phyloP scores from a whole-genome alignment of 768 basidiomycete genomes.

The Russula emetica region DNA sequence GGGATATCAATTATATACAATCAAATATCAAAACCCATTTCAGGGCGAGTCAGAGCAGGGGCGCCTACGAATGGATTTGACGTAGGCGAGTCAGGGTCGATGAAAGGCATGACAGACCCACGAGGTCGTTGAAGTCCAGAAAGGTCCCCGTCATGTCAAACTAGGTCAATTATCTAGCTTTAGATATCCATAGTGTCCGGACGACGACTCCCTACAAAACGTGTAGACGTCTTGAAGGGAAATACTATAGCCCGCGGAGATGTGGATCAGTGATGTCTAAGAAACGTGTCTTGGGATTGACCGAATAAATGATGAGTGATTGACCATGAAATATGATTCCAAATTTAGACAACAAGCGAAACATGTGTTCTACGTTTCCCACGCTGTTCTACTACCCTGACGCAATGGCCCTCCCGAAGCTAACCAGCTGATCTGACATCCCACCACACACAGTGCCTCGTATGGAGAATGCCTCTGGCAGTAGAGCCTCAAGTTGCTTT shows the following conservation, averaged over 20 bases:
- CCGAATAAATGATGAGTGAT: background rate
- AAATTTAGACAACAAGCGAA: background rate
- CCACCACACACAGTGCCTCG: constrained; percentile 51
- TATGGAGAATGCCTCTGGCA: constrained; percentile 56
- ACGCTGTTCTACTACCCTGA: background rate
- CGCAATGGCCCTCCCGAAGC: constrained; percentile 2
- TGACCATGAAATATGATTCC: background rate
- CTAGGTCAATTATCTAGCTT: background rate
- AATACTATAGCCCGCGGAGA: background rate
- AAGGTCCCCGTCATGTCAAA: background rate
- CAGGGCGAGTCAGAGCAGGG: background rate
- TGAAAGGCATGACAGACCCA: background rate
- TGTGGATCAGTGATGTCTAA: background rate
- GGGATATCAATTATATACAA: background rate
- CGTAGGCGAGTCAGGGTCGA: background rate
- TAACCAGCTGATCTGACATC: constrained; percentile 25
- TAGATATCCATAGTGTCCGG: background rate
- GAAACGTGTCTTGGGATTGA: background rate
- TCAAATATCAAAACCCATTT: constrained; percentile 13
- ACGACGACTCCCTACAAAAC: background rate
- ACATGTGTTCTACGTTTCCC: background rate
- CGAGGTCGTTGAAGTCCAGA: background rate
- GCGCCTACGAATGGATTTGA: background rate
- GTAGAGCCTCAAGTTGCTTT: constrained; percentile 43
- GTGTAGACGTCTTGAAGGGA: background rate